Evolutionary conservation across 176 grass and related monocot genomes (phyloP), one percentile per base, ranked within the genome.

Genomic region (Coix lacrymajobi): DNA sequence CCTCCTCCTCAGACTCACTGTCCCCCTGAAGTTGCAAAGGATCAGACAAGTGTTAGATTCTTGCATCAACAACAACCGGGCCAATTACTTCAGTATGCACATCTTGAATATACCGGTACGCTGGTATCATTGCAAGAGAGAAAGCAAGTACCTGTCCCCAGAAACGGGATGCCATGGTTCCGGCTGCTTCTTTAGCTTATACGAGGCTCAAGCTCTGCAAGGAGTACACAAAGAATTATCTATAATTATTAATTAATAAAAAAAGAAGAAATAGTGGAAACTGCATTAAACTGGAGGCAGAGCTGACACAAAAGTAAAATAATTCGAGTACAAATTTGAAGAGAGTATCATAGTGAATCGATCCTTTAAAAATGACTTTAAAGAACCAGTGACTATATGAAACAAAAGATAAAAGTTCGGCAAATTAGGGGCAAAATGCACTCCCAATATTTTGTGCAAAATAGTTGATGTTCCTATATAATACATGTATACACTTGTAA

Each of bases 1-100:
- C 94, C 40, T 97, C 90, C 69, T 97, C 94, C 68, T 97, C 92
- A 0, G 94, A 86, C n/a, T 97, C 94, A 11, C 92, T 97, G 75
- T 87, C 92, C 9, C 88, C 94, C 94, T 94, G 90, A 73, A 69
- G 57, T 63, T 78, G 11, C 25, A 16, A 62, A 28, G 20, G 76
- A 60, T 22, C 3, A 73, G 58, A 44, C 13, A 54, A 75, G 60
- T 74, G 56, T 58, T 26, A 60, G 69, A 66, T 60, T 81, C 38
- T 32, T 10, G 37, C 14, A 43, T 40, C 28, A 62, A 44, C 22
- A 63, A 22, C 40, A 65, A 57, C 12, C 73, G 20, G 24, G 39
- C 20, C 56, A 48, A 71, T 40, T 39, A 32, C n/a, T 43, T 32
- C 9, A 38, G 57, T 19, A 73, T 0, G 8, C 22, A 85, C 17